Conservation (phyloP, 176 grass and related monocot species). For the Alopecurus myosuroides region DNA sequence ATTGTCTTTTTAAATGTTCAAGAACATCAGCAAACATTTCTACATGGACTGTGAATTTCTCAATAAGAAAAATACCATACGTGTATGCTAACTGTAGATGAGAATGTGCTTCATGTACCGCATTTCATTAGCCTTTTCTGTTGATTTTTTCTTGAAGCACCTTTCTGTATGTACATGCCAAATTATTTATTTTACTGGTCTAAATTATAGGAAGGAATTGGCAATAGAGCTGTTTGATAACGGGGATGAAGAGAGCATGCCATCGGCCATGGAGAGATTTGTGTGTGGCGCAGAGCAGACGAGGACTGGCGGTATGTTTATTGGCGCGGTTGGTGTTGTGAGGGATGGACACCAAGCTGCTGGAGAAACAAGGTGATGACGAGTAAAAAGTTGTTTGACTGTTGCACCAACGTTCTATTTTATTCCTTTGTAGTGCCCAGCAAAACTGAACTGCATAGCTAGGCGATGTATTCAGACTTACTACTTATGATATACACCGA, state of each 20-base stretch:
- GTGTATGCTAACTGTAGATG: constrained; percentile 9
- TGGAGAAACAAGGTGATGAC: not conserved
- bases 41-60: constrained; percentile 52
- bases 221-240: constrained; percentile 56
- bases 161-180: constrained; percentile 7
- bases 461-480: too few species aligned
- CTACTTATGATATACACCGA: too few species aligned
- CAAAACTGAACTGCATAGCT: too few species aligned
- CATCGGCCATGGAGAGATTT: not conserved
- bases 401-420: too few species aligned
- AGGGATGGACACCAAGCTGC: not conserved
- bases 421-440: too few species aligned
- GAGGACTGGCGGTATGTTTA: not conserved
- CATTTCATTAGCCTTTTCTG: constrained; percentile 56
- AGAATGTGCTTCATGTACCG: constrained; percentile 9
- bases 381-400: too few species aligned
- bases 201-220: constrained; percentile 66
- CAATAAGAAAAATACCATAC: constrained; percentile 53
- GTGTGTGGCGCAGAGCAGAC: not conserved
- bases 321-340: not conserved
- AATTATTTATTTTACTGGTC: not conserved
- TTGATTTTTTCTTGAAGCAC: not conserved
- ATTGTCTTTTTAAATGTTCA: constrained; percentile 61
- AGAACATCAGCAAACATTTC: constrained; percentile 32
- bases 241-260: not conserved